Evolutionary conservation across 495 filamentous ascomycete species (phyloP), one percentile per base, ranked within the genome.

Genomic region (Talaromyces trachyspermus): DNA sequence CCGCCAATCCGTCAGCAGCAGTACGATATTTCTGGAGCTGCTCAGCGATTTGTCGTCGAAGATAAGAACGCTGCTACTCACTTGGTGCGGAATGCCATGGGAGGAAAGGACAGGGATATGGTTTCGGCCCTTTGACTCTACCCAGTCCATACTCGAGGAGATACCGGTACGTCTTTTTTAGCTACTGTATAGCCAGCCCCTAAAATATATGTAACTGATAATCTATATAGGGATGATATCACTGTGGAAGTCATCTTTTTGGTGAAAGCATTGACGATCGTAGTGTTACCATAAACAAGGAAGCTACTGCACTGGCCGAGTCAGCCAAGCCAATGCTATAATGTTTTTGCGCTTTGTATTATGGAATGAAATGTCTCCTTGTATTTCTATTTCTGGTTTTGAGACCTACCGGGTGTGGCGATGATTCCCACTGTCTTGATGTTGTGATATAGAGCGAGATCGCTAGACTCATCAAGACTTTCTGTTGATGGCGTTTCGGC

Each of bases 191-290:
- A 39, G n/a, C n/a, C n/a, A n/a, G n/a, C n/a, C n/a, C n/a, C n/a
- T n/a, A n/a, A n/a, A n/a, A n/a, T n/a, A n/a, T n/a, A n/a, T n/a
- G n/a, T n/a, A n/a, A n/a, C n/a, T n/a, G n/a, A n/a, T n/a, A n/a
- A n/a, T n/a, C 44, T 18, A 29, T 20, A 12, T 52, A 88, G 87
- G 48, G 92, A 98, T 60, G 92, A 98, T 65, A 71, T 98, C 37
- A 98, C 92, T 0, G 94, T 98, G 20, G 89, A 98, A 67, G 92
- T 98, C 33, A 94, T 98, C 60, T 98, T 98, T 98, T 98, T 57
- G 92, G 92, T 30, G 77, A 95, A 35, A 79, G 83, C 18, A 55
- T 64, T n/a, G 78, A 86, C 48, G 80, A 72, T 50, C 87, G 89
- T 17, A 81, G 84, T 46, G 81, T 98, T 3, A 74, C 83, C 4